A percentile compares a stretch with the other conserved stretches of the same genome.
phyloP scores from a whole-genome alignment of 2,329 filamentous ascomycete species.

The Calonectria ilicicola region DNA sequence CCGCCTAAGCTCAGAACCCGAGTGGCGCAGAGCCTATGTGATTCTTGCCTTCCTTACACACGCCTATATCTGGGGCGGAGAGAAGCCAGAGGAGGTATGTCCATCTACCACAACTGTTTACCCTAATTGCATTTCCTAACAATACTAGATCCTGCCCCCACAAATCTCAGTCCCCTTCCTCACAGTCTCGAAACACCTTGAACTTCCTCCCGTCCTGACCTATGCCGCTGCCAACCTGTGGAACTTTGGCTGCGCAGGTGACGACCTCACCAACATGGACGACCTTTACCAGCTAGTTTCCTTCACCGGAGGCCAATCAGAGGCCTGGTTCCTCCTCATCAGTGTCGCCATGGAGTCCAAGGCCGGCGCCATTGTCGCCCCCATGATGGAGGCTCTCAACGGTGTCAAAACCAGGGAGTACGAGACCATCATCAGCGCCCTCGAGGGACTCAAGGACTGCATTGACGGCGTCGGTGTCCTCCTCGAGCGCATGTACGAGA shows the following conservation, averaged over 20 bases:
- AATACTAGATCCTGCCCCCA: slow-evolving; percentile 72
- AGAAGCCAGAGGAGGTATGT: slow-evolving; percentile 76
- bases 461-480: slow-evolving; percentile 76
- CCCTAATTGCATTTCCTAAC: slow-evolving; percentile 29
- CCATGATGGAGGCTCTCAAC: slow-evolving; percentile 82
- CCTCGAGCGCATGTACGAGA: slow-evolving; percentile 88
- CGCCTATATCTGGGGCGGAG: slow-evolving; percentile 90
- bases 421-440: slow-evolving; percentile 68
- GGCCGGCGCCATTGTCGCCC: slow-evolving; percentile 78
- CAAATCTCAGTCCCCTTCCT: slow-evolving; percentile 83
- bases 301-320: slow-evolving; percentile 89
- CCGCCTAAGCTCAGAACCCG: slow-evolving; percentile 70
- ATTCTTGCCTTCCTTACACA: slow-evolving; percentile 85
- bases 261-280: slow-evolving; percentile 73
- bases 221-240: slow-evolving; percentile 89
- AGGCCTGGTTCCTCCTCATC: slow-evolving; percentile 94
- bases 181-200: slow-evolving; percentile 76
- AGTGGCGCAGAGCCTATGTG: slow-evolving; percentile 87
- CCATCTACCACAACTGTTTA: fast-evolving
- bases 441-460: slow-evolving; percentile 74
- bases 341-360: slow-evolving; percentile 91
- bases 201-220: slow-evolving; percentile 89
- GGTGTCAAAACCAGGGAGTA: slow-evolving; percentile 74
- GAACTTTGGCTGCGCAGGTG: slow-evolving; percentile 78
- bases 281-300: slow-evolving; percentile 80